A percentile compares a stretch with the other conserved stretches of the same genome.
Evolutionary conservation across 768 basidiomycete species (phyloP).

Genomic region (Kwoniella heveanensis): DNA sequence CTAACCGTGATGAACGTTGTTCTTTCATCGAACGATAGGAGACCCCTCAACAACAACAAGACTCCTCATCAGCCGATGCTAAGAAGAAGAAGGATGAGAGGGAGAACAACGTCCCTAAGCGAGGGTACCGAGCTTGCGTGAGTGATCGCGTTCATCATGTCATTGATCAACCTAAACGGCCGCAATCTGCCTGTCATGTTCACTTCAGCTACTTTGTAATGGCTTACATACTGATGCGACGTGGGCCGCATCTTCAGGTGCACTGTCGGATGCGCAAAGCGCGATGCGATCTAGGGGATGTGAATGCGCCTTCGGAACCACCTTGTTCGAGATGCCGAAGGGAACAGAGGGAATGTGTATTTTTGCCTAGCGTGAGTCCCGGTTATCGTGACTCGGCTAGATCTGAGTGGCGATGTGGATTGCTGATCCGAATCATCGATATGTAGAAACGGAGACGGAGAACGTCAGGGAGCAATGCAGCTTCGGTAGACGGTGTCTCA

Average conservation of each 20-base stretch:
- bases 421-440: background rate
- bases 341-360: constrained; percentile 51
- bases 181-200: too few species aligned
- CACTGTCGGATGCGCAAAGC: constrained; percentile 50
- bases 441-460: constrained; percentile 40
- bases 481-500: background rate
- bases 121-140: constrained; percentile 48
- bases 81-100: constrained; percentile 28
- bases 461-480: constrained; percentile 5
- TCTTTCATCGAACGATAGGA: constrained; percentile 5
- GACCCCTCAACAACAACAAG: background rate
- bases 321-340: constrained; percentile 50
- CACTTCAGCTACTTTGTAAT: too few species aligned
- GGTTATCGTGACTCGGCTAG: too few species aligned
- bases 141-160: too few species aligned
- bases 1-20: background rate
- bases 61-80: background rate
- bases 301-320: constrained; percentile 48
- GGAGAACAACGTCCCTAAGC: constrained; percentile 34
- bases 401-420: too few species aligned
- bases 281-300: constrained; percentile 53
- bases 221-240: too few species aligned
- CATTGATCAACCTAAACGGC: too few species aligned
- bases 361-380: constrained; percentile 42
- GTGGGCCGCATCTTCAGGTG: too few species aligned